Evolutionary conservation across 345 rosid genomes (phyloP).

Genomic region (Arabidopsis thaliana): TAIR10.1 NC_003070.9:5373501-5374000

Average conservation of each 20-base stretch:
- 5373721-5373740: neutral
- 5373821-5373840: no score
- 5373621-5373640: neutral
- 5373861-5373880: neutral
- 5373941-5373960: neutral
- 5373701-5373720: no score
- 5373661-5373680: no score
- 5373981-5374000: neutral
- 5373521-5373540: neutral
- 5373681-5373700: neutral
- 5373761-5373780: no score
- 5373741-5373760: neutral
- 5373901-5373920: neutral
- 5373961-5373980: neutral
- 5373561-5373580: conserved; percentile 15
- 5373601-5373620: neutral
- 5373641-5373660: no score
- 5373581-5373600: neutral
- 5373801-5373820: neutral
- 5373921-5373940: neutral
- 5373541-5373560: conserved; percentile 8
- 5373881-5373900: neutral
- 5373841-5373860: neutral
- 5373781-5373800: neutral
- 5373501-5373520: neutral